Evolutionary conservation across 306 rosid species (phyloP), one percentile per base, ranked within the genome.

Genomic region (Astragalus glycyphyllos): DNA sequence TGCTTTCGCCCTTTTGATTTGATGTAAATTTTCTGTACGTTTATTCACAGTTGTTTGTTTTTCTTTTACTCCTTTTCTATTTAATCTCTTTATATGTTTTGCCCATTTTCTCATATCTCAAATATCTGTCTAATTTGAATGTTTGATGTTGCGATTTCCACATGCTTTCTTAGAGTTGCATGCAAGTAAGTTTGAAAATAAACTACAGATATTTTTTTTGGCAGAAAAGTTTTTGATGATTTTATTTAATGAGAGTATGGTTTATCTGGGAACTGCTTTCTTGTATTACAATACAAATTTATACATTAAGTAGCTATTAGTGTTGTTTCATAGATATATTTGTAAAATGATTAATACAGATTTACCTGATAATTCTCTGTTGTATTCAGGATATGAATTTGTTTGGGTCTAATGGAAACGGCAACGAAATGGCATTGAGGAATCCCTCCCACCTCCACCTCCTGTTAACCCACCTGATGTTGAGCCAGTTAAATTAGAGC

Each of bases 361-460:
- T 32, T 11, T 62, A 16, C 57, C 2, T 57, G 42, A 61, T 31
- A 13, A 34, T 38, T 56, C 1, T 6, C 5, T 31, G 26, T 9
- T 20, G 3, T 41, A 6, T 42, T 4, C 20, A 76, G 82, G 77
- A 48, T 7, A 94, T 94, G 99, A 87, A 83, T 81, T 77, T 69
- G 2, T 40, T 15, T 46, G 94, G 79, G 67, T 50, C 77, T 0
- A 80, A 86, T 44, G 96, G 85, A 7, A 69, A 84, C 44, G 96
- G 84, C 6, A 61, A 77, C 32, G 79, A 4, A 26, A 26, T 26
- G 31, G 31, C 8, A 65, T 7, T 57, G 84, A 77, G 8, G 86
- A 73, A 6, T 60, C 68, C 0, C 37, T 91, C 73, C 97, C 97
- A 1, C 99, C 96, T 4, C 97, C 98, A 4, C 97, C 97, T n/a